phyloP scores from a whole-genome alignment of 108 stramenopile species.

The Poteriospumella lacustris region DNA sequence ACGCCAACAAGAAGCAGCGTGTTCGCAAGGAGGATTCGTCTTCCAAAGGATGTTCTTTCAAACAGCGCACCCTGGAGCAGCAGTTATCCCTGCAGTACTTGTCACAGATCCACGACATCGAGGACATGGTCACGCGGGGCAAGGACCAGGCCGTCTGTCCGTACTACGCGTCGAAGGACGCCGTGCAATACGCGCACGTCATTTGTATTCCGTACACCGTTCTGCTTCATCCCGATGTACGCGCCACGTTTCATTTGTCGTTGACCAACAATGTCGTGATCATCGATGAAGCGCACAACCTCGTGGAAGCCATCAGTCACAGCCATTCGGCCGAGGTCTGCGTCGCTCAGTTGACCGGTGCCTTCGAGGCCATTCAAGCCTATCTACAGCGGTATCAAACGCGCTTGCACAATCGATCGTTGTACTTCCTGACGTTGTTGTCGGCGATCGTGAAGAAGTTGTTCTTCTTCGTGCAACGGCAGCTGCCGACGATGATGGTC shows the following conservation, averaged over 20 bases:
- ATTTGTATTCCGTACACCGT: constrained; percentile 83
- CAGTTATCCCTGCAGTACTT: constrained; percentile 74
- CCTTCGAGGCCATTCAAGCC: not conserved
- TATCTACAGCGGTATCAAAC: constrained; percentile 38
- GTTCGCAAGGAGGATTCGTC: too few relatives aligned
- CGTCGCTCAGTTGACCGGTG: constrained; percentile 26
- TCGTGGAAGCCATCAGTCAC: constrained; percentile 70
- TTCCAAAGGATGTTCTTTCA: constrained; percentile 67
- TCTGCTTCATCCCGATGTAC: constrained; percentile 61
- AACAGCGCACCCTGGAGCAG: constrained; percentile 55
- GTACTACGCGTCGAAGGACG: constrained; percentile 75
- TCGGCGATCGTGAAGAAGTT: constrained; percentile 63
- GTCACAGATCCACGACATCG: constrained; percentile 72
- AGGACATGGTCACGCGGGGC: constrained; percentile 73
- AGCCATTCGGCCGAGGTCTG: constrained; percentile 39
- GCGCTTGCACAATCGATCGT: constrained; percentile 56
- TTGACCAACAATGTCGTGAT: constrained; percentile 72
- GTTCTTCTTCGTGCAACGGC: constrained; percentile 47
- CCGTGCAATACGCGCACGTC: constrained; percentile 74
- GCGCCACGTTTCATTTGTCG: constrained; percentile 68
- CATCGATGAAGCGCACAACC: constrained; percentile 95
- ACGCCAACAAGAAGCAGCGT: constrained; percentile 22
- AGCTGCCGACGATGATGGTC: constrained; percentile 25
- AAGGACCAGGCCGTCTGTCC: constrained; percentile 69
- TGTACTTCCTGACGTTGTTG: constrained; percentile 73